A percentile compares a stretch with the other conserved stretches of the same genome.
Conservation (phyloP, 1,284 basidiomycete genomes). For the Rhizopogon parksii region DNA sequence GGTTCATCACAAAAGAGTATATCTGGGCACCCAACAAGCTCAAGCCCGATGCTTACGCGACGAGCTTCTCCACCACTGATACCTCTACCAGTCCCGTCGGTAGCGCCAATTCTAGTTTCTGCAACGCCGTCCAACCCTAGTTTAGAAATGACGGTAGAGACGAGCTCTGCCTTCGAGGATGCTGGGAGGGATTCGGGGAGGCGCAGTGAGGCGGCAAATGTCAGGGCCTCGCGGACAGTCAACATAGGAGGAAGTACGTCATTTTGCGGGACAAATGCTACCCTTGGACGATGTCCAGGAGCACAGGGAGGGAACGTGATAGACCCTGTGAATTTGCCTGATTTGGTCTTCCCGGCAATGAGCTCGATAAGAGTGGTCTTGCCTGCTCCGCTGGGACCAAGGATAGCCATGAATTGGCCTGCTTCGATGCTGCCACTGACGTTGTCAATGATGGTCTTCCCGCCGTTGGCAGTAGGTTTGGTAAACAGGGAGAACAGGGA, state of each 20-base stretch:
- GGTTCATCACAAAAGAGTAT: conserved; percentile 81
- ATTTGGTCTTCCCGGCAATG: conserved; percentile 71
- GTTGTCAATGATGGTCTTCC: conserved; percentile 67
- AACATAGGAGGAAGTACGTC: conserved; percentile 75
- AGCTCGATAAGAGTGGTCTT: conserved; percentile 85
- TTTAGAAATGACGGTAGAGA: conserved; percentile 62
- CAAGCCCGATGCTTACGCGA: conserved; percentile 77
- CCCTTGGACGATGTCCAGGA: conserved; percentile 34
- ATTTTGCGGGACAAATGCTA: conserved; percentile 84
- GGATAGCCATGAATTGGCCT: conserved; percentile 80
- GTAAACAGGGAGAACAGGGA: conserved; percentile 16
- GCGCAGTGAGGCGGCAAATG: conserved; percentile 79
- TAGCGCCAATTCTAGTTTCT: conserved; percentile 68
- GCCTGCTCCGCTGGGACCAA: conserved; percentile 84
- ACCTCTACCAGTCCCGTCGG: conserved; percentile 48
- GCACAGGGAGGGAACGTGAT: conserved; percentile 48
- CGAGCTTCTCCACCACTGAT: conserved; percentile 86
- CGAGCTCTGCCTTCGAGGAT: conserved; percentile 62
- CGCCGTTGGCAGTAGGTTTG: conserved; percentile 29
- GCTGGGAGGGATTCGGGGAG: conserved; percentile 73
- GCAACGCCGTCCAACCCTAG: conserved; percentile 68
- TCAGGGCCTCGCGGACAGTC: conserved; percentile 77
- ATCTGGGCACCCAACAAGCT: conserved; percentile 75
- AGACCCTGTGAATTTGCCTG: conserved; percentile 58
- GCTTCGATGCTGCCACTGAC: conserved; percentile 64